Conservation (phyloP, 2,329 filamentous ascomycete genomes). For the Ampelomyces quisqualis region DNA sequence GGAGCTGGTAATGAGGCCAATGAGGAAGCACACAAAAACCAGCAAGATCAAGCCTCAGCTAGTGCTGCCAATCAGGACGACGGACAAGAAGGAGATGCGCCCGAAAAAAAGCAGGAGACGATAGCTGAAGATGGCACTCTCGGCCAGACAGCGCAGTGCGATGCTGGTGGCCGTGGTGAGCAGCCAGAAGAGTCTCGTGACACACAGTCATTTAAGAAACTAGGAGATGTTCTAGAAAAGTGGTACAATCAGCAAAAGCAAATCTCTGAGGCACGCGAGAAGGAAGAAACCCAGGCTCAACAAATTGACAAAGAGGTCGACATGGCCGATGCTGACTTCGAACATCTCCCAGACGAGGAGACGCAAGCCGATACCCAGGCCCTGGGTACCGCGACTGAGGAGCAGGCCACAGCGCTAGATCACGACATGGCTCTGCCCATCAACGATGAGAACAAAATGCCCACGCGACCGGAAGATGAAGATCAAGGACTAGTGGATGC, state of each 20-base stretch:
- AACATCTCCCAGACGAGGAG: constrained; percentile 85
- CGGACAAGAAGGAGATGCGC: constrained; percentile 65
- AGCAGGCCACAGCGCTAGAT: constrained; percentile 82
- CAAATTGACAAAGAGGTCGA: constrained; percentile 61
- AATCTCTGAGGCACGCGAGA: constrained; percentile 57
- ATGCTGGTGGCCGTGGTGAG: constrained; percentile 42
- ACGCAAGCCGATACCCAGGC: constrained; percentile 85
- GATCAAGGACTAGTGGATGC: constrained; percentile 28
- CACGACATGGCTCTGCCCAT: constrained; percentile 84
- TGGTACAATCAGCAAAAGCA: constrained; percentile 89
- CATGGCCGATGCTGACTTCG: constrained; percentile 79
- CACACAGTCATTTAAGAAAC: constrained; percentile 82
- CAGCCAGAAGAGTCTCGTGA: constrained; percentile 46
- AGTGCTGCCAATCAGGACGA: constrained; percentile 62
- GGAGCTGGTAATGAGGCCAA: constrained; percentile 66
- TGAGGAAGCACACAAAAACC: constrained; percentile 54
- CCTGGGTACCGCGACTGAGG: constrained; percentile 81
- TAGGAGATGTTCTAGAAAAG: constrained; percentile 87
- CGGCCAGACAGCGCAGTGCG: constrained; percentile 37
- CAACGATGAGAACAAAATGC: constrained; percentile 49
- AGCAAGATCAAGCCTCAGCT: constrained; percentile 61
- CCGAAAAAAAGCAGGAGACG: constrained; percentile 63
- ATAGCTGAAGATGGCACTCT: constrained; percentile 63
- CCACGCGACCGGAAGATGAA: constrained; percentile 38
- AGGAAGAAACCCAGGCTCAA: constrained; percentile 55